phyloP scores from a whole-genome alignment of 2,329 filamentous ascomycete species.

The Epichloe sibirici region DNA sequence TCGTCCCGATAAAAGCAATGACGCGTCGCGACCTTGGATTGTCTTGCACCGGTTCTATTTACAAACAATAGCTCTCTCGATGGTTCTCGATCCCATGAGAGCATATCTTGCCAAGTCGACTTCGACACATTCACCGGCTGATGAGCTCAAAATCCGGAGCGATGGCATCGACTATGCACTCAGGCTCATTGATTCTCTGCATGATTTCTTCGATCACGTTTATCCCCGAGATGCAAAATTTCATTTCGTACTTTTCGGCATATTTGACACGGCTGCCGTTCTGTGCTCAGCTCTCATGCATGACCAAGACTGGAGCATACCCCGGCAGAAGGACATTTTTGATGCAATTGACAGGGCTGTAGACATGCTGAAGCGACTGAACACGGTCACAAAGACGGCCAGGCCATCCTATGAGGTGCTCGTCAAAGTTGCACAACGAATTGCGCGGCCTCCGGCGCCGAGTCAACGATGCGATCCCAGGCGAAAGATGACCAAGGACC shows the following conservation, averaged over 20 bases:
- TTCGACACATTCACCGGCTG: constrained; percentile 13
- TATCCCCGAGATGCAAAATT: constrained; percentile 35
- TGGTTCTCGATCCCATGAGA: constrained; percentile 33
- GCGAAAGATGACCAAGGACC: constrained; percentile 3
- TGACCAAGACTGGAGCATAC: constrained; percentile 29
- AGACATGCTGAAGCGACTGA: constrained; percentile 20
- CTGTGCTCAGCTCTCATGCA: constrained; percentile 40
- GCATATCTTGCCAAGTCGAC: constrained; percentile 29
- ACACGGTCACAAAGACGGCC: constrained; percentile 18
- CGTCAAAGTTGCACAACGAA: constrained; percentile 15
- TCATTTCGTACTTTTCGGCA: constrained; percentile 34
- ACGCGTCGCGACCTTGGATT: constrained; percentile 29
- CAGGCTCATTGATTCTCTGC: constrained; percentile 27
- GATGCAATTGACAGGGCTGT: constrained; percentile 25
- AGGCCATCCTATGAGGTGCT: constrained; percentile 22
- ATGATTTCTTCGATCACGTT: constrained; percentile 29
- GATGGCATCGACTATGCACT: constrained; percentile 32
- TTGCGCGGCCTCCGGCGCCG: constrained; percentile 1
- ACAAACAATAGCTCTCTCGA: constrained; percentile 31
- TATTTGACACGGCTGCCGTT: constrained; percentile 39
- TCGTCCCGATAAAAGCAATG: constrained; percentile 28
- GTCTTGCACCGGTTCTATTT: constrained; percentile 33
- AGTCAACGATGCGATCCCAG: constrained; percentile 3
- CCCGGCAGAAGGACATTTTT: constrained; percentile 27
- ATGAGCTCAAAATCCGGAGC: constrained; percentile 25